Percentiles rank a stretch among this genome's conserved stretches.
These are phyloP conservation scores for Haplosporangium sp. DNA, from an alignment of 371 early-diverging fungal species.

Conservation along the genomic window DNA sequence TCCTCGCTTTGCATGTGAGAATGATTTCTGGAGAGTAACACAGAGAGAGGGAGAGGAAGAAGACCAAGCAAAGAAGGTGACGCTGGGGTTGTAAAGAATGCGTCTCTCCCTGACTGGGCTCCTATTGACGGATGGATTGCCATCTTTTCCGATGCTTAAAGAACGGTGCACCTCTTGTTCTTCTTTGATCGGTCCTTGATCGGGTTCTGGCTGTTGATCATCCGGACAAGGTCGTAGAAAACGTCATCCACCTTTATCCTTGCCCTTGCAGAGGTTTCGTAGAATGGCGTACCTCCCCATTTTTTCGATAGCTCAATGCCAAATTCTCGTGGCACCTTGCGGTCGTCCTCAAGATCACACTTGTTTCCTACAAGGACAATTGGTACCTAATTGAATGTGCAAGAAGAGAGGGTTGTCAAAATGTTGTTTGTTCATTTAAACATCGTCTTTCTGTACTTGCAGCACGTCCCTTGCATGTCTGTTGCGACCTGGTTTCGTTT, in stretches of 20 bases:
- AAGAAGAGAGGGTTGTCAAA: too few species aligned
- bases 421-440: too few species aligned
- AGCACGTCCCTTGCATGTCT: too few species aligned
- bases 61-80: too few species aligned
- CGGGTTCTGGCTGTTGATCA: constrained; percentile 65
- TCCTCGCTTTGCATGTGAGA: too few species aligned
- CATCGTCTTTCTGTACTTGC: background rate
- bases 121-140: background rate
- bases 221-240: constrained; percentile 71
- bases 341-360: constrained; percentile 86
- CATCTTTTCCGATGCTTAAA: constrained; percentile 11
- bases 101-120: too few species aligned
- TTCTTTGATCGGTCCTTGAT: constrained; percentile 31
- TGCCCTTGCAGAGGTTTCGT: constrained; percentile 86
- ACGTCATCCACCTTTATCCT: constrained; percentile 88
- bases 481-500: too few species aligned
- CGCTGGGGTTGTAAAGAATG: too few species aligned
- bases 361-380: constrained; percentile 92
- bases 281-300: constrained; percentile 77
- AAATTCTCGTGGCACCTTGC: constrained; percentile 80
- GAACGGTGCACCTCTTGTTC: constrained; percentile 29
- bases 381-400: constrained; percentile 88
- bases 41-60: too few species aligned
- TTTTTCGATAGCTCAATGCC: constrained; percentile 76
- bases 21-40: too few species aligned